These are phyloP conservation scores for Amanita rubescens DNA, from an alignment of 768 basidiomycete species.

Conservation along the genomic window DNA sequence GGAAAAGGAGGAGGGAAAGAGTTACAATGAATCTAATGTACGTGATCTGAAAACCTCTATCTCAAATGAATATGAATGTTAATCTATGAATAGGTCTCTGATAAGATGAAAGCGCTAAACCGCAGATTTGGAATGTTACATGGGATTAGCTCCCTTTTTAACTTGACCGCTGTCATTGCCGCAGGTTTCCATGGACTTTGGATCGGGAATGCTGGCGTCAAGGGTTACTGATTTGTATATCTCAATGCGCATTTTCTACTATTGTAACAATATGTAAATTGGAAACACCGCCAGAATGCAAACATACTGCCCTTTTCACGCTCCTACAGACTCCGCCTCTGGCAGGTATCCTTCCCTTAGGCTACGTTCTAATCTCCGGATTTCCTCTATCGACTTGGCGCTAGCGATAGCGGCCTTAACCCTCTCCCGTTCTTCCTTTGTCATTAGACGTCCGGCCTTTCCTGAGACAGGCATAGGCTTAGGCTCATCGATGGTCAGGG, in stretches of 20 bases:
- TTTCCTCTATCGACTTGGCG: conserved; percentile 88
- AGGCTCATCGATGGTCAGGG: conserved; percentile 74
- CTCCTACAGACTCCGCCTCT: conserved; percentile 68
- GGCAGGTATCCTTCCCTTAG: conserved; percentile 82
- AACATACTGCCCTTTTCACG: conserved; percentile 33
- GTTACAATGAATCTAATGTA: conserved; percentile 59
- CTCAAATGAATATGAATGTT: conserved; percentile 3
- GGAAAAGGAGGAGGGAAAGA: conserved; percentile 69
- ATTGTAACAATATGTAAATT: conserved; percentile 2
- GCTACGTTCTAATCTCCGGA: conserved; percentile 74
- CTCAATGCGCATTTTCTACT: neutral
- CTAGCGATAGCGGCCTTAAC: conserved; percentile 84
- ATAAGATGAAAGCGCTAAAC: conserved; percentile 63
- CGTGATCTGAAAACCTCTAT: conserved; percentile 16
- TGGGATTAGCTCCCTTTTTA: conserved; percentile 61
- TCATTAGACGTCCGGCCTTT: conserved; percentile 83
- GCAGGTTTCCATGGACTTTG: conserved; percentile 65
- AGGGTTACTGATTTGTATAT: conserved; percentile 22
- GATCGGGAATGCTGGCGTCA: conserved; percentile 53
- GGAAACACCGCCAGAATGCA: conserved; percentile 1
- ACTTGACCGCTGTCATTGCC: conserved; percentile 52
- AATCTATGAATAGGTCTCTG: conserved; percentile 42
- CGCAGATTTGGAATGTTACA: conserved; percentile 60
- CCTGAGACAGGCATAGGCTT: conserved; percentile 44
- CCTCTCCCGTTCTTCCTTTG: conserved; percentile 83